Conservation (phyloP, 345 rosid genomes). For the Lepidium africanum region DNA sequence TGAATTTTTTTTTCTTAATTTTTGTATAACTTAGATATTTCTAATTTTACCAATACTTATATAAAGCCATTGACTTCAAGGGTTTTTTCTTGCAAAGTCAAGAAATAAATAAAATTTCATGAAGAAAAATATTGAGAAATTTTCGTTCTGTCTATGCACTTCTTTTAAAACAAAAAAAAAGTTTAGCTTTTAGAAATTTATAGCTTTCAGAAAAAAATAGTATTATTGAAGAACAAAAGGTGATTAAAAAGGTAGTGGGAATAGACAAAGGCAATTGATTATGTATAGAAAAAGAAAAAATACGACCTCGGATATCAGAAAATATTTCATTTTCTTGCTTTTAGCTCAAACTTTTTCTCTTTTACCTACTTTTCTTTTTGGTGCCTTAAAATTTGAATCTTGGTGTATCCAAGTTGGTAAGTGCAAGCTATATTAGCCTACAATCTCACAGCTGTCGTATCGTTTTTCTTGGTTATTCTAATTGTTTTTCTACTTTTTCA, state of each 20-base stretch:
- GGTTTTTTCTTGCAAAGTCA: neutral
- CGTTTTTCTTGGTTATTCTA: neutral
- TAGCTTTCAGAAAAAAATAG: slow-evolving; percentile 3
- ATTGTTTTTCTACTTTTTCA: neutral
- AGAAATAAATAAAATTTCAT: neutral
- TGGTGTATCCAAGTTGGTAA: slow-evolving; percentile 16
- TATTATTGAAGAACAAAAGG: slow-evolving; percentile 9
- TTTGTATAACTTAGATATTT: neutral
- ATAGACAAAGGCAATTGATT: slow-evolving; percentile 15
- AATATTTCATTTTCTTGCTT: slow-evolving; percentile 14
- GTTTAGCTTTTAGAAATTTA: neutral
- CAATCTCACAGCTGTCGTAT: slow-evolving; percentile 1
- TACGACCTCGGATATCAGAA: slow-evolving; percentile 6
- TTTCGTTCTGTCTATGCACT: neutral
- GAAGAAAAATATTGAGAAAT: neutral
- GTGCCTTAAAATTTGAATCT: slow-evolving; percentile 18
- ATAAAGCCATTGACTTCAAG: neutral
- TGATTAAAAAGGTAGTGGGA: slow-evolving; percentile 20
- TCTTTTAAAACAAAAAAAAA: neutral
- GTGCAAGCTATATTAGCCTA: neutral
- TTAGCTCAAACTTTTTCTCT: slow-evolving; percentile 20
- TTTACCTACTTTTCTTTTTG: slow-evolving; percentile 10
- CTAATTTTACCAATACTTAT: neutral
- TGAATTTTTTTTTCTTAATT: no score
- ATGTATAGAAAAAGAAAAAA: neutral